Evolutionary conservation across 805 yeast species (phyloP), one percentile per base, ranked within the genome.

Genomic region (Saccharomycopsis microspora): DNA sequence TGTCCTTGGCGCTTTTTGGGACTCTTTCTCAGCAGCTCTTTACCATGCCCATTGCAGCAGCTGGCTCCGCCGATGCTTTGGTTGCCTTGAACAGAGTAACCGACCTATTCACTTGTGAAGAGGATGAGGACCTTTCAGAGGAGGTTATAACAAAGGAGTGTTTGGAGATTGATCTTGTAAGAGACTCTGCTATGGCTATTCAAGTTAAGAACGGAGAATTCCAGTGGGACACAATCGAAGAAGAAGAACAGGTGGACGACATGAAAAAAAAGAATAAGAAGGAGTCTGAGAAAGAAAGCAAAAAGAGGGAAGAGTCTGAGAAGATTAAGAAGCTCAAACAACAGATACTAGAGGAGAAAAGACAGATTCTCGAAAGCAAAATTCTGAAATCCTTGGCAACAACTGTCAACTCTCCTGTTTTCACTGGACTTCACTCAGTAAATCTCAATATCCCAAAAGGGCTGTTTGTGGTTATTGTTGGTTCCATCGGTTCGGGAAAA

Each of bases 401-500:
- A 9, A 5, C 54, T 56, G 44, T 49, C 30, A 55, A 50, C 28
- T 32, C 39, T 4, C 36, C 50, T 11, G 1, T 43, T n/a, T 50
- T 50, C 35, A 50, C 47, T 32, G 53, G 53, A 5, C 40, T 50
- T 19, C 44, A 58, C 6, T 55, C 76, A 53, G 60, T 80, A 44
- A 64, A 73, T 44, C 56, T 82, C 11, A 55, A 64, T 0, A 67
- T 83, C 49, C 61, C 67, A 41, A 72, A 70, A 43, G 80, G 80
- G 28, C 89, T 83, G 58, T 80, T 85, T 48, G 65, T 85, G 5
- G 82, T 84, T 50, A 71, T 85, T 31, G 82, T 90, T 0, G 95
- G 95, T 33, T 58, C 78, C 3, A 82, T 85, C 56, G 94, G 94
- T 1, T 70, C 83, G 3, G 94, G 95, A 42, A 85, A 85, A 59